Conservation (phyloP, 1,139 yeast species). For the Arxiozyma heterogenica region DNA sequence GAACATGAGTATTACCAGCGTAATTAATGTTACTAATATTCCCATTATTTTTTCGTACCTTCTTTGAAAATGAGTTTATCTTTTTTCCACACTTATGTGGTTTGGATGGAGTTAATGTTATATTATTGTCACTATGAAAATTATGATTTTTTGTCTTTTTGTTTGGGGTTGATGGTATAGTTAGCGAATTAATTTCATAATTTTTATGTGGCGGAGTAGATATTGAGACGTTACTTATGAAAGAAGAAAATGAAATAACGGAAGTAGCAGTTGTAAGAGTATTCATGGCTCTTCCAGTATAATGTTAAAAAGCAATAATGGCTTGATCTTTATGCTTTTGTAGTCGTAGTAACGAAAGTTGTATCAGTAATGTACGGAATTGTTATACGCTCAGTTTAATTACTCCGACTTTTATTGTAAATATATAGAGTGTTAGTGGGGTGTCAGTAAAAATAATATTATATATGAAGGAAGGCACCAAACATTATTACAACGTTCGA, state of each 20-base stretch:
- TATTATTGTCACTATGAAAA: neutral
- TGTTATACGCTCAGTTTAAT: too few species aligned
- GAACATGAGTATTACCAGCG: neutral
- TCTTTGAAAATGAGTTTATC: neutral
- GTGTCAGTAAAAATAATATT: neutral
- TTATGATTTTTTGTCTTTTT: conserved; percentile 6
- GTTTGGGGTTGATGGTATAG: conserved; percentile 13
- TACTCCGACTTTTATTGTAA: too few species aligned
- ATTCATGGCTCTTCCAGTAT: neutral
- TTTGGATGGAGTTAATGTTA: conserved; percentile 9
- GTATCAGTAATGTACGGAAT: too few species aligned
- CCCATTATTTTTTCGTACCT: neutral
- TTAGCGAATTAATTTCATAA: neutral
- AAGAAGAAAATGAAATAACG: neutral
- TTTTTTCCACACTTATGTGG: conserved; percentile 4
- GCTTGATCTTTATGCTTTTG: neutral
- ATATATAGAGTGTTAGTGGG: neutral
- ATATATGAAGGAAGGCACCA: neutral
- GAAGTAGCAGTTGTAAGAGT: neutral
- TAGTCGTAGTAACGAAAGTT: neutral
- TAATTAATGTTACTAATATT: neutral
- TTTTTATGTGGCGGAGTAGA: conserved; percentile 11
- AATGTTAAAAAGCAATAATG: neutral
- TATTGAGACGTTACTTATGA: neutral
- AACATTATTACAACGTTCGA: too few species aligned